Base-by-base conservation (phyloP, 1,139 yeast genomes). In the Yamadazyma sp. region DNA sequence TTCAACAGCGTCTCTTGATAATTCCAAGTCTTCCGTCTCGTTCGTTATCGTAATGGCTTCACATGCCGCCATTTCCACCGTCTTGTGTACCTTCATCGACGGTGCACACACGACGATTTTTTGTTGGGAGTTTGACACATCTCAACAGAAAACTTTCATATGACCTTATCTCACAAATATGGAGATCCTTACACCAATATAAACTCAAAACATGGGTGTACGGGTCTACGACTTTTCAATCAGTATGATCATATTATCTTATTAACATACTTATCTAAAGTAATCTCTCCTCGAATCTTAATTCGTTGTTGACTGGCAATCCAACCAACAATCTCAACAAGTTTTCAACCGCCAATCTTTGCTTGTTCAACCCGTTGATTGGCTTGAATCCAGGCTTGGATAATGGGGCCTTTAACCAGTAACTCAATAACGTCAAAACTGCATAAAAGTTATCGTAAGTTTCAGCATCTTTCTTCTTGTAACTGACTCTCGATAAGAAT, bases 331-430 rank as follows among this genome's bases (percentile, higher is more conserved):
- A 81, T 61, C 96, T 83, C 67, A 90, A 72, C 62, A 90, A 79
- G 74, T 89, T 90, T 70, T 90, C 97, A 52, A 90, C 72, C 35
- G 94, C 96, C 56, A 83, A 78, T 62, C 96, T 84, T 73, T 90
- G 97, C 70, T 89, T 90, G 78, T 88, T 90, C 61, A 90, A 78
- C 28, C 97, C 96, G 59, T 90, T 90, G 56, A 90, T 86, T 33
- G 96, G 85, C 61, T 87, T 86, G 67, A 74, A 86, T 11, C 96
- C 96, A 41, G 90, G 88, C 67, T 92, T 86, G 38, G 95, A 82
- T 54, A 90, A 76, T 50, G 97, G 97, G 2, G 97, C 97, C 75
- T 90, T 90, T 59, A 90, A 80, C 97, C 97, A 90, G 73, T 90
- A 90, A 60, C 92, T 80, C 63, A 90, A 76, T 64, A 89, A 86